Evolutionary conservation across 305 asterid species (phyloP), one percentile per base, ranked within the genome.

Genomic region (Stenogyne calaminthoides): DNA sequence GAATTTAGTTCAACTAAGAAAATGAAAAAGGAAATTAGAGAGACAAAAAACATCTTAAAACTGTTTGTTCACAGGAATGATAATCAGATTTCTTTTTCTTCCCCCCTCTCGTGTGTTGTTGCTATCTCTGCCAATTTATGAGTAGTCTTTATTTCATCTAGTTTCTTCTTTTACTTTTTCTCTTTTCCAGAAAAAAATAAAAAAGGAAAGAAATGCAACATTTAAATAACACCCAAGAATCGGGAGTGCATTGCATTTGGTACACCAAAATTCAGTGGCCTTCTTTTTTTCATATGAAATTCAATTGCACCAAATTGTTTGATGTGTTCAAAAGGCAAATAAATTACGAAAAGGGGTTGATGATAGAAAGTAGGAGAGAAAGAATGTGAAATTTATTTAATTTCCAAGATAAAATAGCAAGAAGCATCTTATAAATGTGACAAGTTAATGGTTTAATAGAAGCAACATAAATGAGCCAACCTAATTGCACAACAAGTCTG

Each of bases 101-200:
- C 46, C 22, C 64, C 52, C 70, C 25, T 39, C 55, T 10, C 8
- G 4, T 56, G 84, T 65, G 4, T 20, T 67, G 74, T 75, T 64
- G 29, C 76, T 65, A 64, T 78, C 82, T 74, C 78, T 44, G 32
- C 72, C 70, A 66, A 71, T 67, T 65, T 44, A 59, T 66, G 70
- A 56, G 47, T 55, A 12, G 37, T 54, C 56, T 67, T 62, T 67
- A 57, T 56, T 59, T 20, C 67, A 25, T 69, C 29, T 4, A 14
- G 0, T 34, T 54, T 40, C 44, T 73, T 67, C 55, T 57, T 69
- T 61, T 51, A 7, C 47, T 51, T 3, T 58, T 52, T 25, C 60
- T 59, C 16, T 22, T 49, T 34, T 5, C 54, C 22, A 16, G 1
- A 40, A 8, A 40, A 16, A 54, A 7, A 40, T 2, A 5, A 1